Percentiles rank a stretch among this genome's conserved stretches.
phyloP scores from a whole-genome alignment of 768 basidiomycete species.

The Trametes gibbosa region DNA sequence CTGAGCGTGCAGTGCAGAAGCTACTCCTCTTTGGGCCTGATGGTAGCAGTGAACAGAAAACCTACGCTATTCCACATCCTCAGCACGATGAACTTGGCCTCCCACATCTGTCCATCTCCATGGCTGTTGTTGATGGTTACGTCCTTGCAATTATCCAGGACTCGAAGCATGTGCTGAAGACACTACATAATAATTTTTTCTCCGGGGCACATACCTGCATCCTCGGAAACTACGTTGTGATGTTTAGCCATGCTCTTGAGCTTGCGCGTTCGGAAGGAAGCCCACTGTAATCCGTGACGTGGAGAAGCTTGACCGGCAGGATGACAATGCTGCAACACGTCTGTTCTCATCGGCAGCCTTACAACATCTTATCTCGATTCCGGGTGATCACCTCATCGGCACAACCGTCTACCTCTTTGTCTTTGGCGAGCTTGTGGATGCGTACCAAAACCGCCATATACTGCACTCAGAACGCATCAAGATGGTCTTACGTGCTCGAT shows the following conservation, averaged over 20 bases:
- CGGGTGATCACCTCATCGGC: background rate
- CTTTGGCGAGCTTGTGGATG: constrained; percentile 26
- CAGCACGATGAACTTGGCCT: background rate
- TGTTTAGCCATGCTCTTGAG: constrained; percentile 7
- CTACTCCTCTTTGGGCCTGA: constrained; percentile 14
- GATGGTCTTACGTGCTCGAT: constrained; percentile 24
- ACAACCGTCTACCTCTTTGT: constrained; percentile 37
- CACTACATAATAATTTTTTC: constrained; percentile 34
- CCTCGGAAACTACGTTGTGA: constrained; percentile 26
- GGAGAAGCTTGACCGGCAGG: constrained; percentile 41
- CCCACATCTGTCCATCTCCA: background rate
- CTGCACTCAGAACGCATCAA: constrained; percentile 23
- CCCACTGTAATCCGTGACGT: constrained; percentile 35
- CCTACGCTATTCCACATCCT: background rate
- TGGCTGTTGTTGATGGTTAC: constrained; percentile 13
- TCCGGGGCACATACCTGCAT: constrained; percentile 31
- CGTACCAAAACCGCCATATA: constrained; percentile 28
- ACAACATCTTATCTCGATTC: constrained; percentile 16
- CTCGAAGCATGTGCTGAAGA: constrained; percentile 37
- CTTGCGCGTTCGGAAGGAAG: constrained; percentile 6
- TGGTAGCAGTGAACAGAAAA: background rate
- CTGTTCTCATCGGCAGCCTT: constrained; percentile 37
- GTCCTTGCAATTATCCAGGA: constrained; percentile 35
- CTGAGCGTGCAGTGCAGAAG: constrained; percentile 31
- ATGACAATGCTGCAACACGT: constrained; percentile 41